These are phyloP conservation scores for Aspergillus biplanus DNA, from an alignment of 495 filamentous ascomycete genomes.

Conservation along the genomic window DNA sequence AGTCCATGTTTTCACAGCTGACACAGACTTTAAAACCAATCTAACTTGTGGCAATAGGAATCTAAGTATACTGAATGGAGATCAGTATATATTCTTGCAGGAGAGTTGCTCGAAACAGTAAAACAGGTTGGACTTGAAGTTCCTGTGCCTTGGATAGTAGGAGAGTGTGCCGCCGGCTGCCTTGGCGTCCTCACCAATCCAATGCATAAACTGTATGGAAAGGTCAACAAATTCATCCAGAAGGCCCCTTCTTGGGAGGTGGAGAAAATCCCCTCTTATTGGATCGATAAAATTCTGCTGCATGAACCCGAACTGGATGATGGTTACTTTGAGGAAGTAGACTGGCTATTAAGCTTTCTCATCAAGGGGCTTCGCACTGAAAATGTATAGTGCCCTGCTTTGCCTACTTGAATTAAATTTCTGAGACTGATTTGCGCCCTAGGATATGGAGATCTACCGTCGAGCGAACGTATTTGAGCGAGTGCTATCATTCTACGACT, in stretches of 20 bases:
- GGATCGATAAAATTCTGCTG: slow-evolving; percentile 72
- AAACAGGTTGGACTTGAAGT: slow-evolving; percentile 52
- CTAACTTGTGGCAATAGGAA: slow-evolving; percentile 37
- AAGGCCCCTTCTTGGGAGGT: slow-evolving; percentile 73
- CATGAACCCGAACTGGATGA: slow-evolving; percentile 73
- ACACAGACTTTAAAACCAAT: not conserved
- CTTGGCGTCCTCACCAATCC: slow-evolving; percentile 73
- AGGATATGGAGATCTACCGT: slow-evolving; percentile 85
- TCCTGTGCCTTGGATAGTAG: slow-evolving; percentile 72
- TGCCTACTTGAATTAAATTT: not conserved
- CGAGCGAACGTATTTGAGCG: slow-evolving; percentile 79
- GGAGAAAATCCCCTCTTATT: slow-evolving; percentile 71
- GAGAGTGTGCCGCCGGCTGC: slow-evolving; percentile 72
- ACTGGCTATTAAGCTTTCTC: slow-evolving; percentile 81
- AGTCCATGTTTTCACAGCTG: slow-evolving; percentile 4
- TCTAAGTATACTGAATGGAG: slow-evolving; percentile 77
- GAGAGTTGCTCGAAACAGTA: slow-evolving; percentile 77
- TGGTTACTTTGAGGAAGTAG: slow-evolving; percentile 72
- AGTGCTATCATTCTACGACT: slow-evolving; percentile 70
- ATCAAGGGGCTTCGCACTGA: slow-evolving; percentile 67
- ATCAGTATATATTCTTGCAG: slow-evolving; percentile 73
- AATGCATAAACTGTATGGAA: slow-evolving; percentile 80
- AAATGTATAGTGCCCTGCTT: slow-evolving; percentile 40
- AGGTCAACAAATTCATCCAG: slow-evolving; percentile 83
- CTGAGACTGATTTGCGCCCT: not conserved